phyloP scores from a whole-genome alignment of 1,284 basidiomycete genomes.

The Malassezia brasiliensis region DNA sequence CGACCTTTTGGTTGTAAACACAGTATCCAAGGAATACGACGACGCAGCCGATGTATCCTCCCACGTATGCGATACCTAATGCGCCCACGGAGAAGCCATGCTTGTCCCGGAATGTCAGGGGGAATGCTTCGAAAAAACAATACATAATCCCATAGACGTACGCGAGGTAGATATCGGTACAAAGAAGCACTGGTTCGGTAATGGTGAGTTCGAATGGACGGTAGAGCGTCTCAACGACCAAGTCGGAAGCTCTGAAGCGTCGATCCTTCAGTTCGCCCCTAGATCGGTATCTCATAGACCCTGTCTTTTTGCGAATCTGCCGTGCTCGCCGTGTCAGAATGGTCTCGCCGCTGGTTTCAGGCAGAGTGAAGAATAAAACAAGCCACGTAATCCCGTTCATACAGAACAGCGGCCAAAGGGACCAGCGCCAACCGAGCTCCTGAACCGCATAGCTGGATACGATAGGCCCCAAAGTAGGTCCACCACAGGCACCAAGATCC shows the following conservation, averaged over 20 bases:
- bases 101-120: conserved; percentile 15
- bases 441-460: conserved; percentile 36
- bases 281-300: conserved; percentile 1
- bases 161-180: conserved; percentile 17
- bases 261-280: conserved; percentile 22
- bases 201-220: conserved; percentile 22
- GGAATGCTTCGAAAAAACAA: conserved; percentile 23
- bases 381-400: conserved; percentile 32
- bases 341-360: conserved; percentile 20
- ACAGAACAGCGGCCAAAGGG: conserved; percentile 38
- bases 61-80: conserved; percentile 19
- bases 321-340: conserved; percentile 19
- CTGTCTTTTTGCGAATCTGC: conserved; percentile 15
- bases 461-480: conserved; percentile 30
- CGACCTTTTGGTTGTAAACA: conserved; percentile 10
- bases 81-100: conserved; percentile 23
- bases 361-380: conserved; percentile 19
- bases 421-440: conserved; percentile 44
- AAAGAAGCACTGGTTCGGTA: conserved; percentile 20
- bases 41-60: conserved; percentile 13
- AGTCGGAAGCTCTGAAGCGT: neutral
- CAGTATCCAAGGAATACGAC: conserved; percentile 15
- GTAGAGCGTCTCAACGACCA: conserved; percentile 16
- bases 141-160: conserved; percentile 19
- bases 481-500: conserved; percentile 16